Percentiles rank a stretch among this genome's conserved stretches.
Evolutionary conservation across 164 flowering plant species (phyloP).

Genomic region (Vitis rupestris): DNA sequence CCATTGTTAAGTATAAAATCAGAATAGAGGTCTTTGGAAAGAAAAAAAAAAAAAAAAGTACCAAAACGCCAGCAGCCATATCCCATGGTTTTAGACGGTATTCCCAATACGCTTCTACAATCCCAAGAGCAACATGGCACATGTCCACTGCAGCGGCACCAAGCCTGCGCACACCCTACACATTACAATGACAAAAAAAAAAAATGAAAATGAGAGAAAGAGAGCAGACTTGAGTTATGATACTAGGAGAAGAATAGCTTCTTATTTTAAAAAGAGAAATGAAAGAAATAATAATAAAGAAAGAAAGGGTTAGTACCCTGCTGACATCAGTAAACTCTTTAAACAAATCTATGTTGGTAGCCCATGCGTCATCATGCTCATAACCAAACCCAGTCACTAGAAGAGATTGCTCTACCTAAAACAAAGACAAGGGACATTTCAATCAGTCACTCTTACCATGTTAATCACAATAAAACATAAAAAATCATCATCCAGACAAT

Average conservation of each 20-base stretch:
- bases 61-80: conserved; percentile 99
- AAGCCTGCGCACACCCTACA: conserved; percentile 90
- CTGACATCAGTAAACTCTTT: conserved; percentile 91
- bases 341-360: conserved; percentile 80
- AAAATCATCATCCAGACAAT: neutral
- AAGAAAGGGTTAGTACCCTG: conserved; percentile 49
- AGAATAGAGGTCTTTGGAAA: neutral
- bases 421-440: conserved; percentile 2
- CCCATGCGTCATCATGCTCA: conserved; percentile 97
- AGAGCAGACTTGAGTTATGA: neutral
- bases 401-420: conserved; percentile 85
- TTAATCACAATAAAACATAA: neutral
- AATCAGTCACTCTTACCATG: neutral
- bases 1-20: too few relatives aligned
- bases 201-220: neutral
- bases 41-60: conserved; percentile 21
- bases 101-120: conserved; percentile 95
- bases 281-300: neutral
- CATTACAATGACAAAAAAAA: neutral
- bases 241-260: neutral
- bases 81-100: conserved; percentile 99
- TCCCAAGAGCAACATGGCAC: conserved; percentile 97
- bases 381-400: conserved; percentile 97
- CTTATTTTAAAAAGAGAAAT: neutral
- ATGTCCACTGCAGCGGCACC: conserved; percentile 98